phyloP scores from a whole-genome alignment of 768 basidiomycete species.

The Exsudoporus frostii region DNA sequence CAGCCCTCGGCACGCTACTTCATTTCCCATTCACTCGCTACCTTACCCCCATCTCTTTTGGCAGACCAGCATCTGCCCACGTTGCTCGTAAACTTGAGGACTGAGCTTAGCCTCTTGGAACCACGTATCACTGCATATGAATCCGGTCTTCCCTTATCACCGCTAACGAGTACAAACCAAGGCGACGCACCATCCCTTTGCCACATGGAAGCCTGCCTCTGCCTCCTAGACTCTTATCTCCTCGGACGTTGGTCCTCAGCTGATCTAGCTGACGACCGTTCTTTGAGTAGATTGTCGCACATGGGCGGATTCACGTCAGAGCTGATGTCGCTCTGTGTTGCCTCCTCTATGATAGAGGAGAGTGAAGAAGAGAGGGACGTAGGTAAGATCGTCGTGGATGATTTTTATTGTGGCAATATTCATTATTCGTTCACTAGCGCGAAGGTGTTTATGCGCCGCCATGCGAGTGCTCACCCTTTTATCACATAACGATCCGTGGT shows the following conservation, averaged over 20 bases:
- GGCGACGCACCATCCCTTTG: constrained; percentile 36
- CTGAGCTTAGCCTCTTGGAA: constrained; percentile 40
- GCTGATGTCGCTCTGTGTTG: constrained; percentile 50
- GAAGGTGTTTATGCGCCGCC: constrained; percentile 51
- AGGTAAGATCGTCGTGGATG: constrained; percentile 12
- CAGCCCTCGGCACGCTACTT: constrained; percentile 58
- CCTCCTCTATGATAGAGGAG: constrained; percentile 39
- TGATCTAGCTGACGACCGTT: constrained; percentile 12
- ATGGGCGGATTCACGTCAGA: constrained; percentile 39
- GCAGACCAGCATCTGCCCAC: constrained; percentile 26
- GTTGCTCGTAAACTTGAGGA: constrained; percentile 32
- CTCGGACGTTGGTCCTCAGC: constrained; percentile 50
- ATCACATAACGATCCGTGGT: constrained; percentile 57
- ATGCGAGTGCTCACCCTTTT: constrained; percentile 70
- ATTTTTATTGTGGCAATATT: background rate
- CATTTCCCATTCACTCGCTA: constrained; percentile 46
- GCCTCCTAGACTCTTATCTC: constrained; percentile 60
- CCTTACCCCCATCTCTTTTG: constrained; percentile 47
- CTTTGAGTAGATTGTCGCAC: constrained; percentile 7
- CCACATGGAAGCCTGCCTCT: constrained; percentile 54
- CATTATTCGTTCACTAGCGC: constrained; percentile 26
- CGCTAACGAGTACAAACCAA: constrained; percentile 16
- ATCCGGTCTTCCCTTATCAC: constrained; percentile 41
- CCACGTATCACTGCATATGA: constrained; percentile 38
- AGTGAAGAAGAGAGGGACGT: constrained; percentile 7